phyloP scores from a whole-genome alignment of 495 filamentous ascomycete genomes.

The Xylaria castorea region DNA sequence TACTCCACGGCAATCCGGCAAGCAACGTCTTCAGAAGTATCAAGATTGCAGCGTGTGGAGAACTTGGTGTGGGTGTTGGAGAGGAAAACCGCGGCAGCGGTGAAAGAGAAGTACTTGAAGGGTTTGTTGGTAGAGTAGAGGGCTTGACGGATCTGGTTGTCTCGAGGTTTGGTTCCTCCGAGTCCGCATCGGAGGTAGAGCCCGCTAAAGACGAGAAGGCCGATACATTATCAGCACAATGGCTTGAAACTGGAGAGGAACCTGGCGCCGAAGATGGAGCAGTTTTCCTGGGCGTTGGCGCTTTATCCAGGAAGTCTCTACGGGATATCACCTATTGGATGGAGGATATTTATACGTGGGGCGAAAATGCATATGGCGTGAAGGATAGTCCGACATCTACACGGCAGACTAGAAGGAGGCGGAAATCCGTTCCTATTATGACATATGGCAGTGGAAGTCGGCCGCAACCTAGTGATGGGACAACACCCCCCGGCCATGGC shows the following conservation, averaged over 20 bases:
- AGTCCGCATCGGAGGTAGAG: conserved; percentile 28
- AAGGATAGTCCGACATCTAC: conserved; percentile 70
- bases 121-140: conserved; percentile 70
- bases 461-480: neutral
- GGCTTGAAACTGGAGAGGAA: conserved; percentile 70
- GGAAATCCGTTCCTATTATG: conserved; percentile 32
- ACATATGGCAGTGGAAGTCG: conserved; percentile 33
- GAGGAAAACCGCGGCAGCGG: conserved; percentile 93
- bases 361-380: conserved; percentile 80
- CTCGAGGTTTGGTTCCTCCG: conserved; percentile 75
- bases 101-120: conserved; percentile 89
- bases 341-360: conserved; percentile 80
- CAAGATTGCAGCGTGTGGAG: conserved; percentile 88
- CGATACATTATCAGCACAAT: conserved; percentile 45
- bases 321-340: conserved; percentile 78
- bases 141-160: conserved; percentile 86
- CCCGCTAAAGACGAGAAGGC: conserved; percentile 27
- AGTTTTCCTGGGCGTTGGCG: conserved; percentile 80
- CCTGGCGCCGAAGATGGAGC: conserved; percentile 78
- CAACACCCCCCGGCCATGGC: neutral
- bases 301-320: conserved; percentile 68
- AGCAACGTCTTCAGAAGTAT: conserved; percentile 80
- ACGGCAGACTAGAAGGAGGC: conserved; percentile 42
- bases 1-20: conserved; percentile 87
- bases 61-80: conserved; percentile 91